These are phyloP conservation scores for Fusarium phyllophilum DNA, from an alignment of 2,329 filamentous ascomycete genomes.

Conservation along the genomic window DNA sequence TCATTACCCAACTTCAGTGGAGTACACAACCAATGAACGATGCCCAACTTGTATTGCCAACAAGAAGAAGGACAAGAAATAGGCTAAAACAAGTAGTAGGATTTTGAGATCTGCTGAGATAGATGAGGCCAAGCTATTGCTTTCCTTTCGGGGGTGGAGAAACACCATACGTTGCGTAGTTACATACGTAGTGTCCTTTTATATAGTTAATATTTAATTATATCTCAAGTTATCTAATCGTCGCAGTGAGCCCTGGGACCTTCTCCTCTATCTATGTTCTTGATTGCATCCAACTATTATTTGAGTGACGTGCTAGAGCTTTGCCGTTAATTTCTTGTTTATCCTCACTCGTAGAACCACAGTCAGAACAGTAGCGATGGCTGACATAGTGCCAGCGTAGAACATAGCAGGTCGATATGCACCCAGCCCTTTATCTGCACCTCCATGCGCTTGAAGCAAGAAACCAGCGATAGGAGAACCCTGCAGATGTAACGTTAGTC, in stretches of 20 bases:
- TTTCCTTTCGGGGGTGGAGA: not conserved
- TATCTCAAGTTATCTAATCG: not conserved
- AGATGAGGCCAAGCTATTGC: not conserved
- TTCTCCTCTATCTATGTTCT: not conserved
- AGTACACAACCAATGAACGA: not conserved
- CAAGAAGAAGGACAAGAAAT: not conserved
- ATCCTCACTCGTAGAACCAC: slow-evolving; percentile 14
- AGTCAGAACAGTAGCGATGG: slow-evolving; percentile 13
- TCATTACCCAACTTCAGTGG: not conserved
- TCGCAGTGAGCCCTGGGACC: not conserved
- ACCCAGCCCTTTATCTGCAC: slow-evolving; percentile 57
- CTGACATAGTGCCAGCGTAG: slow-evolving; percentile 59
- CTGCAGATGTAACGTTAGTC: not conserved
- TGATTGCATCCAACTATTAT: fast-evolving
- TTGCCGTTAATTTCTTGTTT: slow-evolving; percentile 2
- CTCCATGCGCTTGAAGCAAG: slow-evolving; percentile 65
- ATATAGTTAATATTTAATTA: not conserved
- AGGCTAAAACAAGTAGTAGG: fast-evolving
- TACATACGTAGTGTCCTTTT: not conserved
- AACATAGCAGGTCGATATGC: slow-evolving; percentile 71
- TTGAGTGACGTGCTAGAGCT: not conserved
- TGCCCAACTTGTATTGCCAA: not conserved
- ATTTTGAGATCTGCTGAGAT: fast-evolving
- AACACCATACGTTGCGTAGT: not conserved
- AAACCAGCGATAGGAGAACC: slow-evolving; percentile 66